Percentiles rank a stretch among this genome's conserved stretches.
These are phyloP conservation scores for Daldinia eschscholtzii DNA, from an alignment of 2,329 filamentous ascomycete species.

Conservation along the genomic window DNA sequence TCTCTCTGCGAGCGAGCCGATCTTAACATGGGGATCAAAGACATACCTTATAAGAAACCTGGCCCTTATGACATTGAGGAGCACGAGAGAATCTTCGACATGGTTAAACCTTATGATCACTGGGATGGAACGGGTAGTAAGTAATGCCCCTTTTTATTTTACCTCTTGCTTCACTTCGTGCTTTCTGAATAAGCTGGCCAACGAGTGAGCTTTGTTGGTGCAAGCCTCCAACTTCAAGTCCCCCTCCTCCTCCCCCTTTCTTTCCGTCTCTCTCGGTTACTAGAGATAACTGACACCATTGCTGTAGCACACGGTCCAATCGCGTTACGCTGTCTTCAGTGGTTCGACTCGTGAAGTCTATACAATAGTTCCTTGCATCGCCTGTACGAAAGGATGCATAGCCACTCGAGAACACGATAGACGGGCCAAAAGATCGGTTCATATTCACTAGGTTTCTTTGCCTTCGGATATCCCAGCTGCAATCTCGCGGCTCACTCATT, in stretches of 20 bases:
- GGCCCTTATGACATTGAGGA: not conserved
- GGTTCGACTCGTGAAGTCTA: not conserved
- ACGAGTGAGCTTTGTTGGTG: not conserved
- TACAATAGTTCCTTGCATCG: not conserved
- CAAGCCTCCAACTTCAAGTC: not conserved
- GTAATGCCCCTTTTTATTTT: not conserved
- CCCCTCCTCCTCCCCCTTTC: no score
- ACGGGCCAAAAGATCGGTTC: not conserved
- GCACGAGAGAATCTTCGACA: conserved; percentile 10
- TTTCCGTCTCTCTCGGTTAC: not conserved
- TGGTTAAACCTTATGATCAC: not conserved
- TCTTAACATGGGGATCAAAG: no score
- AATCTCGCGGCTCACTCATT: not conserved
- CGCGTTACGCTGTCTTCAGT: not conserved
- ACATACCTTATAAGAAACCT: not conserved
- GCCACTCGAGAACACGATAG: not conserved
- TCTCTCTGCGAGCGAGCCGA: conserved; percentile 3
- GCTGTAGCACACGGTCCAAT: not conserved
- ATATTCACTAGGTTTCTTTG: not conserved
- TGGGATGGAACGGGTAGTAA: not conserved
- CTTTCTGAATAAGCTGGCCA: not conserved
- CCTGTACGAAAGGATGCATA: not conserved
- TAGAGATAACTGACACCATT: not conserved
- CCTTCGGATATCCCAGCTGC: not conserved
- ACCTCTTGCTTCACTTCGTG: not conserved